Base-by-base conservation (phyloP, 805 yeast species). In the Candida morakotiae region DNA sequence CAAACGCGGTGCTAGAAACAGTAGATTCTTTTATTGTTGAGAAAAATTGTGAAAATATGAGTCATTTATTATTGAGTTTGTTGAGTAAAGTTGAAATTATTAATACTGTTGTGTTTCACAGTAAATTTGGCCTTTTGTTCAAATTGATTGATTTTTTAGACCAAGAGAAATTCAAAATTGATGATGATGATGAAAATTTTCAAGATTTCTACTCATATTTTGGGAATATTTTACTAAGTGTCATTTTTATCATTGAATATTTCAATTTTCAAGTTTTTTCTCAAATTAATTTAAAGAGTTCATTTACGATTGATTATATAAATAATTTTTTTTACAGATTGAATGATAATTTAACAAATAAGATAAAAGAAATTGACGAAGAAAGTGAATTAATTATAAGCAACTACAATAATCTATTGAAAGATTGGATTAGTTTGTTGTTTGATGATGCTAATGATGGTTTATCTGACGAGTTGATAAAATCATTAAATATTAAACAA, bases 391-490 rank as follows among this genome's bases (percentile, higher is more conserved):
- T 56, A 9, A 60, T 61, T 11, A 48, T 54, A 11, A 35, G 47
- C 18, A 66, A 65, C 41, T 67, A 60, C 48, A 56, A 62, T 31
- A 54, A 44, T 16, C 53, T 67, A 24, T 26, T 61, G 20, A 44
- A 77, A 30, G 83, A 77, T 17, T 91, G 98, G 98, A 74, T 84
- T 31, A 63, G 73, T 19, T 89, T 93, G 1, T 58, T 91, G 28
- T 88, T 85, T 58, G 89, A 87, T 43, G 79, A 66, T 30, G 45
- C 45, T 33, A 67, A 64, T 38, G 73, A 85, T 22, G 95, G 96
- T 3, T 77, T 89, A 25, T 81, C 95, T 0, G 97, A 91, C 58
- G 89, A 84, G 30, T 60, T 88, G 42, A 77, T 89, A 51, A 74
- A 80, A 46, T 67, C 79, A 9, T 75, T 85, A 1, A 68, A 81